These are phyloP conservation scores for Effrenium voratum DNA, from an alignment of 73 alveolate species.

Conservation along the genomic window DNA sequence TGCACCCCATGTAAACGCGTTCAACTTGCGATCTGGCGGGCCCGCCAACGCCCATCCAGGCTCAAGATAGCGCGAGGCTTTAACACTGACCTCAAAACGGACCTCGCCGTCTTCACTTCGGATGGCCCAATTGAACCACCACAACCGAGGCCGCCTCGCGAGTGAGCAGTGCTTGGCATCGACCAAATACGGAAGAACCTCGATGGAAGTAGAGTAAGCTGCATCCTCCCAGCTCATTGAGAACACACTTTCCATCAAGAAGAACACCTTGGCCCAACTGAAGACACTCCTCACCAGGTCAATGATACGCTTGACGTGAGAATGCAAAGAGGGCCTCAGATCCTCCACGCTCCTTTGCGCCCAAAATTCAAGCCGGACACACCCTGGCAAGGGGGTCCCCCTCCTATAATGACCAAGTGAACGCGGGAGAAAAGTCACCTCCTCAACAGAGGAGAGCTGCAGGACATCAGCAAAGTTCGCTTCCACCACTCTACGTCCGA, in stretches of 20 bases:
- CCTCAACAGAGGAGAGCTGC: no score
- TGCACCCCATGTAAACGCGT: not conserved
- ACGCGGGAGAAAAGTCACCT: not conserved
- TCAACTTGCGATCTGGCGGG: not conserved
- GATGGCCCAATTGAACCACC: no score
- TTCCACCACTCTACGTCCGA: not conserved
- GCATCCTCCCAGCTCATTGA: not conserved
- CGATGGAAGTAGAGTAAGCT: not conserved
- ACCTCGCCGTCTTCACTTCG: not conserved
- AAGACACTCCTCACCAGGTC: not conserved
- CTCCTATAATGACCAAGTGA: not conserved
- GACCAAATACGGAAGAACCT: not conserved
- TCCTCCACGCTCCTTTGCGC: not conserved
- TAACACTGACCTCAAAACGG: not conserved
- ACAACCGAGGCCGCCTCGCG: not conserved
- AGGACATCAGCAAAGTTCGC: no score
- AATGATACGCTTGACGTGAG: not conserved
- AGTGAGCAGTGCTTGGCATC: not conserved
- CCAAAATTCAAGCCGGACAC: not conserved
- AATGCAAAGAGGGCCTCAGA: not conserved
- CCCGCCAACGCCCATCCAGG: not conserved
- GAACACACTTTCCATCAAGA: not conserved
- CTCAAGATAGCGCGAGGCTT: not conserved
- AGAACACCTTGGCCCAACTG: not conserved
- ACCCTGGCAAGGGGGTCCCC: slow-evolving; percentile 36